phyloP scores from a whole-genome alignment of 441 rosid genomes.

The Viola pubescens region DNA sequence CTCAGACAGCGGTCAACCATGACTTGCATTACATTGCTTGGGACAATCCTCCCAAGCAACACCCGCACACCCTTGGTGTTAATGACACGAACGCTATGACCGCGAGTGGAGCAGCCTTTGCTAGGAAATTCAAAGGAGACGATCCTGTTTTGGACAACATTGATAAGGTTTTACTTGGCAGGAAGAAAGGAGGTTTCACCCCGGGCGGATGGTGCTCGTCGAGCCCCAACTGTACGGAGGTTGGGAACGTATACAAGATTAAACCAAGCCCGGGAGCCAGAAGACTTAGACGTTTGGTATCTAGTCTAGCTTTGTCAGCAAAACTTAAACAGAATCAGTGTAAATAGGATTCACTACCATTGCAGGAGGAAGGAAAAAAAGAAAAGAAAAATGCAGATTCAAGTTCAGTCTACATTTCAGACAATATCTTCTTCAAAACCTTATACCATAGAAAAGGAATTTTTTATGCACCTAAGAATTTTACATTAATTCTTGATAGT shows the following conservation, averaged over 20 bases:
- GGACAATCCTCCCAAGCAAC: constrained; percentile 90
- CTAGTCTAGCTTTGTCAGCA: constrained; percentile 38
- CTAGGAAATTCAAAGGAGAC: constrained; percentile 58
- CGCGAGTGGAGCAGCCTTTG: constrained; percentile 72
- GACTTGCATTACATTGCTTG: constrained; percentile 87
- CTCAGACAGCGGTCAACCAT: constrained; percentile 61
- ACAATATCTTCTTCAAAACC: neutral
- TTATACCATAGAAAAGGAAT: constrained; percentile 1
- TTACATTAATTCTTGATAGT: neutral
- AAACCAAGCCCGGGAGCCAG: constrained; percentile 70
- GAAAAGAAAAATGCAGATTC: neutral
- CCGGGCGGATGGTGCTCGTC: constrained; percentile 96
- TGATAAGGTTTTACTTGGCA: constrained; percentile 54
- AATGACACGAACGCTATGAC: constrained; percentile 60
- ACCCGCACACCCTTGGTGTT: constrained; percentile 62
- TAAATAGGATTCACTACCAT: constrained; percentile 40
- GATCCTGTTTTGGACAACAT: constrained; percentile 54
- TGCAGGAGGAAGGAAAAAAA: constrained; percentile 12
- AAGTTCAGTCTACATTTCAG: constrained; percentile 9
- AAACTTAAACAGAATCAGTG: constrained; percentile 53
- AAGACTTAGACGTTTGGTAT: constrained; percentile 51
- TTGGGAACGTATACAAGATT: constrained; percentile 54
- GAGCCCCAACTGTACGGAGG: constrained; percentile 49
- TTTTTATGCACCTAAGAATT: constrained; percentile 1
- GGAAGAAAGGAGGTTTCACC: constrained; percentile 50